Percentiles rank a stretch among this genome's conserved stretches.
Conservation (phyloP, 768 basidiomycete species). For the Termitomyces titanicus region DNA sequence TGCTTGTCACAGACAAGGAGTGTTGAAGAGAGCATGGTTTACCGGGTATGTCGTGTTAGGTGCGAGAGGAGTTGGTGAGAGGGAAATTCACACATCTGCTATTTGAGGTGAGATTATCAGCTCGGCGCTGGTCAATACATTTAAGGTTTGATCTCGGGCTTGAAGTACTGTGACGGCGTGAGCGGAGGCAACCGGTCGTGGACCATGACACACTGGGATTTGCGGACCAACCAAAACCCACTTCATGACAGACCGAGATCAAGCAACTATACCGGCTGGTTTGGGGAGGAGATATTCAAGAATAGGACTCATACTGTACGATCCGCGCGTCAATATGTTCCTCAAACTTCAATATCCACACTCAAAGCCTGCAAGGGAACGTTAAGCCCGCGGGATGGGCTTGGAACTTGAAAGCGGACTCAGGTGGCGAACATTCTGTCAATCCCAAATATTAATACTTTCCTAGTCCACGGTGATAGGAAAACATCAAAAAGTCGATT, state of each 20-base stretch:
- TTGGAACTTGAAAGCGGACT: not conserved
- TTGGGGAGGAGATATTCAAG: no score
- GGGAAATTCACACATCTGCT: not conserved
- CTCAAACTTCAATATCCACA: not conserved
- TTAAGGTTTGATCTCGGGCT: slow-evolving; percentile 11
- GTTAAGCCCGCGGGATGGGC: slow-evolving; percentile 11
- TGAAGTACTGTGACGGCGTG: not conserved
- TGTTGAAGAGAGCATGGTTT: slow-evolving; percentile 3
- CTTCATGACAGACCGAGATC: not conserved
- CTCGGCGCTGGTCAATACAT: not conserved
- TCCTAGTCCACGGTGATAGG: slow-evolving; percentile 10
- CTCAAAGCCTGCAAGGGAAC: not conserved
- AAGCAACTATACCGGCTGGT: not conserved
- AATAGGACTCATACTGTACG: not conserved
- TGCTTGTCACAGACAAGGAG: slow-evolving; percentile 6
- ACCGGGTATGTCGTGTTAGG: not conserved
- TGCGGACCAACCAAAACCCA: not conserved
- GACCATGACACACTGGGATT: not conserved
- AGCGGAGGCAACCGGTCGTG: not conserved
- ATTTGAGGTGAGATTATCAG: slow-evolving; percentile 1
- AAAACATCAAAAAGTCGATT: not conserved
- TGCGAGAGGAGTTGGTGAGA: not conserved
- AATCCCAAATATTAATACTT: not conserved
- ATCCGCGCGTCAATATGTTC: not conserved
- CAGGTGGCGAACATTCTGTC: not conserved